A percentile compares a stretch with the other conserved stretches of the same genome.
phyloP scores from a whole-genome alignment of 1,284 basidiomycete species.

The Fomes fomentarius region DNA sequence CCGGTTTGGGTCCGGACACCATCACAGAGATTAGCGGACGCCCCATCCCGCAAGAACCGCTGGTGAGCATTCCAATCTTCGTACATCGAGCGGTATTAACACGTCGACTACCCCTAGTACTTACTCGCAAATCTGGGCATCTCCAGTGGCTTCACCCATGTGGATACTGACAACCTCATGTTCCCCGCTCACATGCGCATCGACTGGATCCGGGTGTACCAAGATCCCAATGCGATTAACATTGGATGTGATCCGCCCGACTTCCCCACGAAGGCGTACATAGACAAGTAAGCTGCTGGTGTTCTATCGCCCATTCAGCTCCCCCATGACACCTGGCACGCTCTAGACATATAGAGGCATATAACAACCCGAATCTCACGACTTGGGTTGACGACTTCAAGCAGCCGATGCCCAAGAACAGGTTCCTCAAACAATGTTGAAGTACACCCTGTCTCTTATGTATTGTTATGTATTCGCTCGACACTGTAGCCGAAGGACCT shows the following conservation, averaged over 20 bases:
- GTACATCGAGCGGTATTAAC: neutral
- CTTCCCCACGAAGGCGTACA: conserved; percentile 81
- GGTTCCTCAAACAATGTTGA: conserved; percentile 55
- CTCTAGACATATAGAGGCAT: too few species aligned
- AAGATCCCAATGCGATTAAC: conserved; percentile 67
- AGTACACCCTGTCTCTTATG: neutral
- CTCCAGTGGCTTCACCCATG: conserved; percentile 65
- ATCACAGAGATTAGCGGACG: conserved; percentile 72
- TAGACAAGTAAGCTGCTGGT: conserved; percentile 65
- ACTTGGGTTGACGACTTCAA: conserved; percentile 50
- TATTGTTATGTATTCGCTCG: too few species aligned
- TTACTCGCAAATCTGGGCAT: conserved; percentile 78
- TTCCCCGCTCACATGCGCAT: conserved; percentile 77
- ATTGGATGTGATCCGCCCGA: conserved; percentile 82
- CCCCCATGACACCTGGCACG: too few species aligned
- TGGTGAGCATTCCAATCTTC: conserved; percentile 48
- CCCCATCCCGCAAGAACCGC: conserved; percentile 81
- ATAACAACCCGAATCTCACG: too few species aligned
- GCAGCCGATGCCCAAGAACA: conserved; percentile 66
- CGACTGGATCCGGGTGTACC: conserved; percentile 88
- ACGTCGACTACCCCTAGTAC: conserved; percentile 40
- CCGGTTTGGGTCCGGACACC: conserved; percentile 73
- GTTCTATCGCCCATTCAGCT: too few species aligned
- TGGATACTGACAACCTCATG: conserved; percentile 64
- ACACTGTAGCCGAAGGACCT: too few species aligned